Percentiles rank a stretch among this genome's conserved stretches.
phyloP scores from a whole-genome alignment of 805 yeast genomes.

The Hanseniaspora hatyaiensis region DNA sequence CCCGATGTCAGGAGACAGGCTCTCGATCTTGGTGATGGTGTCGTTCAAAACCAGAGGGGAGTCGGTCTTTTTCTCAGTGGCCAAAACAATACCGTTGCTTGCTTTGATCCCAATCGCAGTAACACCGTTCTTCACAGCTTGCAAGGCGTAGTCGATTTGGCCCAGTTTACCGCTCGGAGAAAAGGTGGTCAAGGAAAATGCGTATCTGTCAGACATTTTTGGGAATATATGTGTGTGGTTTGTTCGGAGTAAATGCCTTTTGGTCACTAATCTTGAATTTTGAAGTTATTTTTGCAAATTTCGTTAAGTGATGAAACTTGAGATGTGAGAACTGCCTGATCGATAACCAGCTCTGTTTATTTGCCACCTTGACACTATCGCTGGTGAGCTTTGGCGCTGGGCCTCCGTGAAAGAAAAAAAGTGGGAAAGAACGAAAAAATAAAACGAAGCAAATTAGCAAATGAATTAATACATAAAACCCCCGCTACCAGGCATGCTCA shows the following conservation, averaged over 20 bases:
- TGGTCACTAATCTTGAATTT: too few relatives aligned
- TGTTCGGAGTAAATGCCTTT: background rate
- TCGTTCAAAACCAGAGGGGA: conserved; percentile 68
- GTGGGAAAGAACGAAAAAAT: too few relatives aligned
- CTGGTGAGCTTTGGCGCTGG: too few relatives aligned
- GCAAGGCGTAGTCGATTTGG: conserved; percentile 93
- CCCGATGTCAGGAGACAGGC: conserved; percentile 89
- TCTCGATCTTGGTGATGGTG: conserved; percentile 63
- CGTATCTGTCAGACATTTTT: conserved; percentile 91
- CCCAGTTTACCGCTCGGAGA: conserved; percentile 97
- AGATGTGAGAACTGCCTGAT: too few relatives aligned
- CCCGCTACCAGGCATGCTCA: too few relatives aligned
- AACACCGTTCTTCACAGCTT: conserved; percentile 96
- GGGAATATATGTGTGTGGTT: background rate
- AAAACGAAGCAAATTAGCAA: too few relatives aligned
- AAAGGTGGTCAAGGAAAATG: conserved; percentile 92
- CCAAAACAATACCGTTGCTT: conserved; percentile 89
- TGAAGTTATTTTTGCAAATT: too few relatives aligned
- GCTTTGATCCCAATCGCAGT: conserved; percentile 91
- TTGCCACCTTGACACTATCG: too few relatives aligned
- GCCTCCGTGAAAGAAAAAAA: too few relatives aligned
- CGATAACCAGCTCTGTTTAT: too few relatives aligned
- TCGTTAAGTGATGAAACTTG: too few relatives aligned
- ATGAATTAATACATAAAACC: too few relatives aligned
- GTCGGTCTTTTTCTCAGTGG: conserved; percentile 85